Base-by-base conservation (phyloP, 495 filamentous ascomycete genomes). In the Neurospora sp. region DNA sequence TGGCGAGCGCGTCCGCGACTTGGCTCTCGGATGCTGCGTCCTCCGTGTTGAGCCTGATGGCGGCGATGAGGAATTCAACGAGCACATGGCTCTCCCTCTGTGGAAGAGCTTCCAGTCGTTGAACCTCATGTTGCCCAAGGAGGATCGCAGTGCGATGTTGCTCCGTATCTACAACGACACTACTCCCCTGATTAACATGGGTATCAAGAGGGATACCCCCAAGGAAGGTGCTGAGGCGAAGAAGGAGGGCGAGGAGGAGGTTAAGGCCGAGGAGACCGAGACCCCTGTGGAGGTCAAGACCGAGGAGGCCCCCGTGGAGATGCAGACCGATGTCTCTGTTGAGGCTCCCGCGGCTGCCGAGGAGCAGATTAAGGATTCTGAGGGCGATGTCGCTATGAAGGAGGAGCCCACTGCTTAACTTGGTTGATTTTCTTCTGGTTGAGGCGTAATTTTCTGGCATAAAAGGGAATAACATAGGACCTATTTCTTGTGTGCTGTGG, bases 101-200 rank as follows among this genome's bases (percentile, higher is more conserved):
- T 99, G 96, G 96, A 90, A 94, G 79, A 94, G 92, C 72, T 83
- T 96, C 75, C 89, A 93, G 73, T 92, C 89, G 3, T 83, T 97
- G 70, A 99, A 98, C 81, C 88, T 99, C 48, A 99, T 99, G 96
- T 84, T 98, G 76, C 94, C 94, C 70, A 99, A 98, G 84, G 96
- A 99, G 78, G 96, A 99, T 69, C 89, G 96, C 39, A 91, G 89
- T 40, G 96, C 95, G 9, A 95, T 98, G 92, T 85, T 98, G 76
- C 86, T 97, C 72, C 89, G 96, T 40, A 86, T 99, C 42, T 99
- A 90, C 84, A 94, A 97, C 77, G 94, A 98, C 73, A 87, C 88
- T 31, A 89, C 90, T 3, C 92, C 91, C 4, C 83, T 98, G 70
- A 86, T 90, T 48, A 90, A 90, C 74, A 83, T 80, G 82, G 75